These are phyloP conservation scores for Nitzschia palea DNA, from an alignment of 108 stramenopile species.

Conservation along the genomic window DNA sequence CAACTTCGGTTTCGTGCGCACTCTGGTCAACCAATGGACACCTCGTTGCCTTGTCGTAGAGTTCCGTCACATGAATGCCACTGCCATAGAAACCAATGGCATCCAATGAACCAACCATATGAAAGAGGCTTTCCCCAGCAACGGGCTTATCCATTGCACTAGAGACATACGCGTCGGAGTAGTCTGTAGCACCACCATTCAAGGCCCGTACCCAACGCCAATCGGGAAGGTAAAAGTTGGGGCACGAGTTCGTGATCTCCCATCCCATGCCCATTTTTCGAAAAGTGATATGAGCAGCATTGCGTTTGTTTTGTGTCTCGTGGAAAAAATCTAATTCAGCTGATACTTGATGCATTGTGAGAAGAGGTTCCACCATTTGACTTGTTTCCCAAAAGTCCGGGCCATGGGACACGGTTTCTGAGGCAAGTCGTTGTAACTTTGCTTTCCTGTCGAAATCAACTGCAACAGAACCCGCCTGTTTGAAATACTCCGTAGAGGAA, in stretches of 20 bases:
- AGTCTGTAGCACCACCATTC: conserved; percentile 72
- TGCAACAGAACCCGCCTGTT: conserved; percentile 14
- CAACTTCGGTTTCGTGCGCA: neutral
- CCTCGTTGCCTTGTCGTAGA: conserved; percentile 5
- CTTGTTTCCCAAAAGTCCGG: neutral
- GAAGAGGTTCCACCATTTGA: conserved; percentile 11
- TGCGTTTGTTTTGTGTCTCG: conserved; percentile 27
- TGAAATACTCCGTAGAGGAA: conserved; percentile 3
- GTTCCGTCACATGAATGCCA: conserved; percentile 41
- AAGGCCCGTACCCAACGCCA: conserved; percentile 67
- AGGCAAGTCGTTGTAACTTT: neutral
- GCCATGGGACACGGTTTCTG: neutral
- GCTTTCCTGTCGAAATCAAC: neutral
- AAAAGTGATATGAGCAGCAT: conserved; percentile 33
- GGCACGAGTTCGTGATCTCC: conserved; percentile 53
- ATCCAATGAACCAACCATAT: conserved; percentile 44
- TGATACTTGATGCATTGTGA: neutral
- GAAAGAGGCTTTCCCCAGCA: neutral
- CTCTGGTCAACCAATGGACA: conserved; percentile 4
- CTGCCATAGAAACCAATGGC: conserved; percentile 52
- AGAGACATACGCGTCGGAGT: conserved; percentile 48
- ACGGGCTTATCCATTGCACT: conserved; percentile 13
- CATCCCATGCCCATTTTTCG: conserved; percentile 35
- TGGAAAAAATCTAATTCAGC: conserved; percentile 20
- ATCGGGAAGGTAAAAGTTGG: conserved; percentile 61